phyloP scores from a whole-genome alignment of 139 green algal genomes.

The Tetradesmus lagerheimii region DNA sequence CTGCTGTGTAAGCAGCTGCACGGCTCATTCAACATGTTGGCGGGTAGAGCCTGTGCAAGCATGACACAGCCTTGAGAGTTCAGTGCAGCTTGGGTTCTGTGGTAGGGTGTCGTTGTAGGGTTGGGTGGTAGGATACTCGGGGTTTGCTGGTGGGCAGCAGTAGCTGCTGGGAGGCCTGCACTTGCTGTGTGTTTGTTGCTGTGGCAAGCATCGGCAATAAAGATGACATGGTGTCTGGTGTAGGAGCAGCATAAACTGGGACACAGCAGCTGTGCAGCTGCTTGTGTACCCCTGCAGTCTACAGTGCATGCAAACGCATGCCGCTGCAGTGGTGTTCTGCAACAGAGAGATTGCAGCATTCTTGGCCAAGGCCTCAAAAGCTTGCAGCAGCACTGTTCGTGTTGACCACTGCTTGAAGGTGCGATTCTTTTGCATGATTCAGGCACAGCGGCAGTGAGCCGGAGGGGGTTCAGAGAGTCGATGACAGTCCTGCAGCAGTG shows the following conservation, averaged over 20 bases:
- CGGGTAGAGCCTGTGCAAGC: neutral
- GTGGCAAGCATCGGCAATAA: neutral
- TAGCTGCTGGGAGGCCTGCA: neutral
- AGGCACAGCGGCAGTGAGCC: neutral
- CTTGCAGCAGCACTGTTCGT: neutral
- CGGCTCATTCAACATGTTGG: neutral
- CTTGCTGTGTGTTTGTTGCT: neutral
- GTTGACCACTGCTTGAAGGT: neutral
- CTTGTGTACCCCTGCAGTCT: neutral
- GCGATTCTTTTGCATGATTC: neutral
- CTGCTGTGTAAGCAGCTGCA: neutral
- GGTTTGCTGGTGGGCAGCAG: neutral
- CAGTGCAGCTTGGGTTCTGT: neutral
- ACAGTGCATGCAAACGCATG: neutral
- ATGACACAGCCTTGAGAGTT: neutral
- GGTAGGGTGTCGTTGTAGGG: neutral
- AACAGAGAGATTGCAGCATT: too few species aligned
- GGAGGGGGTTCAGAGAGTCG: neutral
- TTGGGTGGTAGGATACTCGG: neutral
- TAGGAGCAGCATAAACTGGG: neutral
- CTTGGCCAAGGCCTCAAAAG: too few species aligned
- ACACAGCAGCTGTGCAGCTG: neutral
- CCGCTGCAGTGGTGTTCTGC: neutral
- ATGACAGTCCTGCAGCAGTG: neutral
- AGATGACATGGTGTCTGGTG: neutral